Evolutionary conservation across 208 protist species (phyloP).

Genomic region (Wallacemonas sp.): DNA sequence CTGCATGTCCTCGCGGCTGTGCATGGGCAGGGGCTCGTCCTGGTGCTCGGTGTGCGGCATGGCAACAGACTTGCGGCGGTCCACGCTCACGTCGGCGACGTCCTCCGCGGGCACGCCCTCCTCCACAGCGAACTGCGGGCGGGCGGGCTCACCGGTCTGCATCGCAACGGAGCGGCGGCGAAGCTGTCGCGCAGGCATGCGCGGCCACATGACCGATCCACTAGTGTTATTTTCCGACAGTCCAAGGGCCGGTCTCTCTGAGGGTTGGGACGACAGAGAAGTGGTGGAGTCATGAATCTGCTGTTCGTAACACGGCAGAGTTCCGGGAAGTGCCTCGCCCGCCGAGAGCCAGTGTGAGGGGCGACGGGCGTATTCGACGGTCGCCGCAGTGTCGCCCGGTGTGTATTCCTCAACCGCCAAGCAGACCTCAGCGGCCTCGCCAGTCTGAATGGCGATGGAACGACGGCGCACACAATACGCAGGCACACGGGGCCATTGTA

Average conservation of each 20-base stretch:
- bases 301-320: no score
- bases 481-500: neutral
- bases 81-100: no score
- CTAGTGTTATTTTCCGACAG: neutral
- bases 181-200: neutral
- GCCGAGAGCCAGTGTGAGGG: neutral
- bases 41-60: constrained; percentile 1
- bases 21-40: neutral
- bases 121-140: neutral
- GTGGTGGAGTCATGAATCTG: neutral
- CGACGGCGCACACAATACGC: neutral
- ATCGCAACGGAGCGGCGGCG: constrained; percentile 3
- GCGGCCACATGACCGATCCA: neutral
- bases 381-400: neutral
- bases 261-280: neutral
- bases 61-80: constrained; percentile 9
- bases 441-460: neutral
- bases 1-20: constrained; percentile 2
- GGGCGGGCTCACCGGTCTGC: neutral
- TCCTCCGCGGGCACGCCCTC: neutral
- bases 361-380: neutral
- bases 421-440: neutral
- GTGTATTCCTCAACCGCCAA: neutral
- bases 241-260: neutral
- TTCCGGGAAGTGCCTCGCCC: neutral